Base-by-base conservation (phyloP, 306 rosid species). In the Ceratonia siliqua region DNA sequence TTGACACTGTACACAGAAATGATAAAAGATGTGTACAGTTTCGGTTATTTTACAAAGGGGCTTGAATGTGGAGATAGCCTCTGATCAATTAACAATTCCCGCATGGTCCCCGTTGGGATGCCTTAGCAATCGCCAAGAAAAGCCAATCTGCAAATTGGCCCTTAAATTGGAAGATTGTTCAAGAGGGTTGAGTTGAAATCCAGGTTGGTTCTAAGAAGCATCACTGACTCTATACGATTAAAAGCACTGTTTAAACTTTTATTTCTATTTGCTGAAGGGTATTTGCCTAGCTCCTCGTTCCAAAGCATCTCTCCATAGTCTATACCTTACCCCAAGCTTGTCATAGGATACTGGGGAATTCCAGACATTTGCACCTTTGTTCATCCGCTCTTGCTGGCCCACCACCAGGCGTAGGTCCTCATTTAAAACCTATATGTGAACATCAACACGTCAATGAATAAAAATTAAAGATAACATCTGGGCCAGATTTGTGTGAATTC, bases 341-440 rank as follows among this genome's bases (percentile, higher is more conserved):
- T 93, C 98, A 50, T 91, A 93, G 5, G 96, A 50, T 42, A 93
- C 98, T 0, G 97, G 98, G 75, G 77, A 79, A 73, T 91, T 91
- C 98, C 98, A 93, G 9, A 93, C 81, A 50, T 91, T 93, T 59
- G 86, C 93, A 4, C 98, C 98, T 0, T 78, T 86, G 38, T 76
- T 84, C 97, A 93, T 91, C 55, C 97, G 78, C 78, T 91, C 98
- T 86, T 93, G 98, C 77, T 91, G 98, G 0, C 98, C 98, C 0
- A 87, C 13, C 25, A 93, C 96, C 5, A 93, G 89, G 85, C 98
- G 76, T 28, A 93, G 85, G 78, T 94, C 98, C 84, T 94, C 98
- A 13, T 91, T 91, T 81, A 94, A 67, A 52, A 91, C 97, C 97
- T 94, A 32, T 28, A 68, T 6, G 62, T 22, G 5, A 62, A 80